phyloP scores from a whole-genome alignment of 495 filamentous ascomycete genomes.

The Pyrenula aspistea region DNA sequence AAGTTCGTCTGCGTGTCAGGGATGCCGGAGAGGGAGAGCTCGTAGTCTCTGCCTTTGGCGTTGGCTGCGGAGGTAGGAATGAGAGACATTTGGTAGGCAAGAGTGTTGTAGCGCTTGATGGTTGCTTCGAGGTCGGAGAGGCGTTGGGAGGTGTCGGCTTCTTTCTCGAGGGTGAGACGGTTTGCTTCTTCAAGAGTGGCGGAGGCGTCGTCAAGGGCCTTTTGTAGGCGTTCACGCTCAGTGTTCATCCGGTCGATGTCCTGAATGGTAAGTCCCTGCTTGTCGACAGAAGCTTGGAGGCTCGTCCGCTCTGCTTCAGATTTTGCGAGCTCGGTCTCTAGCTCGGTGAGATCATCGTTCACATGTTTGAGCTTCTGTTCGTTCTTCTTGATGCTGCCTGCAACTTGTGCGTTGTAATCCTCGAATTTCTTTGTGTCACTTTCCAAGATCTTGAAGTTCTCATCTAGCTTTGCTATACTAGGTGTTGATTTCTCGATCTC shows the following conservation, averaged over 20 bases:
- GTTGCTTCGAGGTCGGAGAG: conserved; percentile 82
- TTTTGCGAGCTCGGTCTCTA: conserved; percentile 61
- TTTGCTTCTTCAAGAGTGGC: conserved; percentile 71
- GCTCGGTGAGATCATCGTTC: conserved; percentile 67
- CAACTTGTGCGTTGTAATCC: conserved; percentile 71
- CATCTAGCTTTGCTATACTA: conserved; percentile 70
- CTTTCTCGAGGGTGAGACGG: conserved; percentile 67
- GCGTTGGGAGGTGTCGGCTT: conserved; percentile 65
- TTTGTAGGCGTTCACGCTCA: conserved; percentile 83
- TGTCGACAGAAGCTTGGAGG: conserved; percentile 76
- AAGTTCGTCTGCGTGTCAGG: conserved; percentile 63
- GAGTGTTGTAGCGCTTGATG: conserved; percentile 80
- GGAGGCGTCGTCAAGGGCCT: conserved; percentile 62
- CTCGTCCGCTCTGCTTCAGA: conserved; percentile 68
- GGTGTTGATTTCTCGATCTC: conserved; percentile 75
- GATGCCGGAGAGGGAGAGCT: conserved; percentile 50
- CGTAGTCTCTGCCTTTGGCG: conserved; percentile 72
- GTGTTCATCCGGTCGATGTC: conserved; percentile 98
- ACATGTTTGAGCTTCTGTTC: conserved; percentile 62
- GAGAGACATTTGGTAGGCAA: conserved; percentile 85
- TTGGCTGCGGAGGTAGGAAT: conserved; percentile 76
- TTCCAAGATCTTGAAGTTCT: conserved; percentile 75
- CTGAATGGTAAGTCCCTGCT: conserved; percentile 83
- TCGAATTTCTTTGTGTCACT: conserved; percentile 88
- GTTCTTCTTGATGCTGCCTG: conserved; percentile 73